phyloP scores from a whole-genome alignment of 169 alveolate species.

The Miamiensis avidus region DNA sequence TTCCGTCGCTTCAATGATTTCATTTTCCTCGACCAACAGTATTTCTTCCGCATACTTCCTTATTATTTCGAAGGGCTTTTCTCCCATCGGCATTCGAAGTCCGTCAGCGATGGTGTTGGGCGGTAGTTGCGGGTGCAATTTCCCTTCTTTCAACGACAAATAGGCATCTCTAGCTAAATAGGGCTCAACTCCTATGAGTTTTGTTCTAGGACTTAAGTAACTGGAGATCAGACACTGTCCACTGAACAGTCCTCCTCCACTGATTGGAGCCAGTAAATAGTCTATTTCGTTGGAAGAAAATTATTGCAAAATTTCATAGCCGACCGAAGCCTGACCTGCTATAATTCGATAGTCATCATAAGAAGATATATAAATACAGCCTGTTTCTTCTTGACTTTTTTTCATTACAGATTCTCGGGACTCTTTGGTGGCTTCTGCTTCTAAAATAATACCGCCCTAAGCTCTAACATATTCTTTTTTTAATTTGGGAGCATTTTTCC shows the following conservation, averaged over 20 bases:
- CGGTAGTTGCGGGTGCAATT: constrained; percentile 17
- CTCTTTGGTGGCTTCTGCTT: background rate
- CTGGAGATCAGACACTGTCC: background rate
- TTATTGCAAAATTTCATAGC: background rate
- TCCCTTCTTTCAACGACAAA: constrained; percentile 10
- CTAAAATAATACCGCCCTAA: background rate
- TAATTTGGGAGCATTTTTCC: background rate
- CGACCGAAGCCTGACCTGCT: background rate
- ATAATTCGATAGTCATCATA: background rate
- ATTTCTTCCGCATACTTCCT: constrained; percentile 5
- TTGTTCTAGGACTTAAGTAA: constrained; percentile 8
- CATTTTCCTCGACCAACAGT: constrained; percentile 17
- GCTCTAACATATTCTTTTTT: background rate
- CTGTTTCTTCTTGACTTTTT: background rate
- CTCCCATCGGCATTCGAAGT: constrained; percentile 9
- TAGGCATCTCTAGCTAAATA: constrained; percentile 31
- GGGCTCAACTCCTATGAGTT: constrained; percentile 16
- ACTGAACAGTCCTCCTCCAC: constrained; percentile 13
- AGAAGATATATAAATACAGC: background rate
- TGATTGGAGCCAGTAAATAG: background rate
- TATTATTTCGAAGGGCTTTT: constrained; percentile 19
- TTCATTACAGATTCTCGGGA: background rate
- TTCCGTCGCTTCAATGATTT: constrained; percentile 18
- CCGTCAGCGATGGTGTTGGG: constrained; percentile 23
- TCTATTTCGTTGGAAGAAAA: background rate